phyloP scores from a whole-genome alignment of 768 basidiomycete genomes.

The Phlegmacium glaucopus region DNA sequence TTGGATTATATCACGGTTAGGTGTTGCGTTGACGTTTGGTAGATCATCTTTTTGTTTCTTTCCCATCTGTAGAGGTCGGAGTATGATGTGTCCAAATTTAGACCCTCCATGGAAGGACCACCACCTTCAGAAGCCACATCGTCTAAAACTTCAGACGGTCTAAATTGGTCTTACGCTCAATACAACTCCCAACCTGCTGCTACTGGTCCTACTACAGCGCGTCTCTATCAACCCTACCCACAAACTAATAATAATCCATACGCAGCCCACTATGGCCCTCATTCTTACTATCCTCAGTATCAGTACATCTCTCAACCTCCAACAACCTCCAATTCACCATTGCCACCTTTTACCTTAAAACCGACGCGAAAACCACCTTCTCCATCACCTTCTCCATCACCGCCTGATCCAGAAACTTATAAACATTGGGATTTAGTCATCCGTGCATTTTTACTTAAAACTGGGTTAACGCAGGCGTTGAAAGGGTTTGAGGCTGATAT shows the following conservation, averaged over 20 bases:
- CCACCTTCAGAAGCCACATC: slow-evolving; percentile 15
- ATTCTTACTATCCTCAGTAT: slow-evolving; percentile 3
- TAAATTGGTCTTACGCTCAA: too few species aligned
- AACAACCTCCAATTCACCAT: slow-evolving; percentile 1
- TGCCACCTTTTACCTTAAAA: slow-evolving; percentile 2
- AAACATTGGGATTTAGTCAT: slow-evolving; percentile 63
- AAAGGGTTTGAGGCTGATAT: slow-evolving; percentile 70
- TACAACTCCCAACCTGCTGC: background rate
- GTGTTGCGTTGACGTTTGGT: slow-evolving; percentile 54
- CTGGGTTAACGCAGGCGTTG: slow-evolving; percentile 56
- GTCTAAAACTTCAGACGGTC: slow-evolving; percentile 13
- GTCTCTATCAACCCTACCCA: too few species aligned
- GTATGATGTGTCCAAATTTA: too few species aligned
- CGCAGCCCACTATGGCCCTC: background rate
- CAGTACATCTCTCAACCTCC: background rate
- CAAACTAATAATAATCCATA: slow-evolving; percentile 8
- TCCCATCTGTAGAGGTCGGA: too few species aligned
- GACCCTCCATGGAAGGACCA: too few species aligned
- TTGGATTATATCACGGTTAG: slow-evolving; percentile 76
- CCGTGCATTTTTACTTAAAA: slow-evolving; percentile 40
- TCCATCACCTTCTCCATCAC: slow-evolving; percentile 30
- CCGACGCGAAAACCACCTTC: slow-evolving; percentile 2
- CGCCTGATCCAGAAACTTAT: slow-evolving; percentile 34
- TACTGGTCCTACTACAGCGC: too few species aligned
- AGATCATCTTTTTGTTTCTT: slow-evolving; percentile 61